A percentile compares a stretch with the other conserved stretches of the same genome.
These are phyloP conservation scores for Trichoderma endophyticum DNA, from an alignment of 2,329 filamentous ascomycete species.

Conservation along the genomic window DNA sequence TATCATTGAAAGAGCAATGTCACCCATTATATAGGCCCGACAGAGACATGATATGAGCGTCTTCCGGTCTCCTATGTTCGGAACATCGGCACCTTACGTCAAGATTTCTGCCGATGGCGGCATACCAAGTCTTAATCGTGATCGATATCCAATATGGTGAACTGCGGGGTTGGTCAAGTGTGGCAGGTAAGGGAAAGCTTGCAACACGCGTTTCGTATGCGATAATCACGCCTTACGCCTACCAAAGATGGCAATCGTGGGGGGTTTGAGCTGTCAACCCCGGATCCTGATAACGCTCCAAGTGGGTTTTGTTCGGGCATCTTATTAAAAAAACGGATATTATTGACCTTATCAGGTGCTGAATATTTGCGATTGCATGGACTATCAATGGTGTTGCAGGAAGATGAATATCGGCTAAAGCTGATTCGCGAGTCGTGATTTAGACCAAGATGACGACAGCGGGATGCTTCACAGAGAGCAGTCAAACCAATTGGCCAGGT, in stretches of 20 bases:
- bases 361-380: not conserved
- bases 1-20: not conserved
- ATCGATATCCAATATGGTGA: slow-evolving; percentile 8
- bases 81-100: not conserved
- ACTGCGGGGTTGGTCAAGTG: slow-evolving; percentile 1
- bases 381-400: not conserved
- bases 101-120: not conserved
- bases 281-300: not conserved
- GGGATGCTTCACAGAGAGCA: not conserved
- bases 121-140: not conserved
- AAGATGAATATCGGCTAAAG: not conserved
- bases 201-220: not conserved
- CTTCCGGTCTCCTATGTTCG: not conserved
- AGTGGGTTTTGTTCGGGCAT: not conserved
- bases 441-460: slow-evolving; percentile 12
- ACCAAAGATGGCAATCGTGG: not conserved
- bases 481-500: not conserved
- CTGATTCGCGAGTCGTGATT: slow-evolving; percentile 13
- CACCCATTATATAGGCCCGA: not conserved
- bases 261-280: not conserved
- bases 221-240: not conserved
- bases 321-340: not conserved
- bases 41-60: not conserved
- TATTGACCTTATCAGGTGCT: not conserved
- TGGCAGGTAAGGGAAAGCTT: not conserved